A percentile compares a stretch with the other conserved stretches of the same genome.
Evolutionary conservation across 1,284 basidiomycete genomes (phyloP).

Genomic region (Marasmius oreades): DNA sequence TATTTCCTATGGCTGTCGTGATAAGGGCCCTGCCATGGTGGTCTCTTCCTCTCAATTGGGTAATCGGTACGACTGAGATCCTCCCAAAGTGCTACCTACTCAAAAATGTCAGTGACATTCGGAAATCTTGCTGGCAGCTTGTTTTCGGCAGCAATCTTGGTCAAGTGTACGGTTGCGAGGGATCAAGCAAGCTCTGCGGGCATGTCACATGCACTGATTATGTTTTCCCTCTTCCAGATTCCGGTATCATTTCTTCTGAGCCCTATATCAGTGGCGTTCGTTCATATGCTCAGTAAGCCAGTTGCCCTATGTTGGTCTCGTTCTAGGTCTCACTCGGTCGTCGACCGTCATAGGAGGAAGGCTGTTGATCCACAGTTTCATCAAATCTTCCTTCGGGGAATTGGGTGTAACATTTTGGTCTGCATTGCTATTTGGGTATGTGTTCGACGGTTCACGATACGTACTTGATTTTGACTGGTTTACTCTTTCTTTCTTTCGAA

Average conservation of each 20-base stretch:
- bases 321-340: neutral
- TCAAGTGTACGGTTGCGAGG: slow-evolving; percentile 52
- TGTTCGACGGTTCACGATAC: slow-evolving; percentile 5
- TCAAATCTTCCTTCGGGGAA: slow-evolving; percentile 75
- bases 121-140: slow-evolving; percentile 72
- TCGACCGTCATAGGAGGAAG: slow-evolving; percentile 44
- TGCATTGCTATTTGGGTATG: slow-evolving; percentile 75
- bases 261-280: slow-evolving; percentile 58
- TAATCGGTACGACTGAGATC: slow-evolving; percentile 45
- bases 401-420: slow-evolving; percentile 79
- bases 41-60: slow-evolving; percentile 63
- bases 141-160: slow-evolving; percentile 67
- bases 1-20: slow-evolving; percentile 63
- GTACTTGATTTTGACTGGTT: neutral
- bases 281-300: slow-evolving; percentile 52
- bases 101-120: slow-evolving; percentile 47
- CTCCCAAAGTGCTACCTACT: neutral
- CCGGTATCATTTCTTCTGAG: slow-evolving; percentile 51
- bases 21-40: slow-evolving; percentile 66
- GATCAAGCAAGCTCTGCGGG: too few species aligned
- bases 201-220: neutral
- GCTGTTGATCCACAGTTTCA: slow-evolving; percentile 64
- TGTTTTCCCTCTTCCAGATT: slow-evolving; percentile 33
- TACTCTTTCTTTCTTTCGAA: too few species aligned
- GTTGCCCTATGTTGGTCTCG: neutral